These are phyloP conservation scores for Parastagonospora avenae DNA, from an alignment of 2,329 filamentous ascomycete genomes.

Conservation along the genomic window DNA sequence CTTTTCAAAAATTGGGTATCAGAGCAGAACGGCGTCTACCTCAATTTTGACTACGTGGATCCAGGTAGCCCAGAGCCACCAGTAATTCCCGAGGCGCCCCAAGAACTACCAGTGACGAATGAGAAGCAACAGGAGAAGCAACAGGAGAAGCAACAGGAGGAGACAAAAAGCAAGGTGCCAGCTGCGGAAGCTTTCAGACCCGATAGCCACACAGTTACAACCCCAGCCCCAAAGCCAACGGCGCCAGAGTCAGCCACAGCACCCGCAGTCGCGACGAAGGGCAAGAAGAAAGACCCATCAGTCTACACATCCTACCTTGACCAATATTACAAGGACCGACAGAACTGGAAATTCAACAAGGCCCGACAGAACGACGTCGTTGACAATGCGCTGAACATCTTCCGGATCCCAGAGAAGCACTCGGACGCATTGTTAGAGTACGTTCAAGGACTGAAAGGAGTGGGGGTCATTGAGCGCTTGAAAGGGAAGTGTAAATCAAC, in stretches of 20 bases:
- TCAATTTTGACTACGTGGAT: conserved; percentile 17
- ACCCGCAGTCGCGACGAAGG: conserved; percentile 11
- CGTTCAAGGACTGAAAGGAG: conserved; percentile 77
- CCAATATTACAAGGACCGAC: conserved; percentile 72
- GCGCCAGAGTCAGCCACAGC: background rate
- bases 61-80: conserved; percentile 4
- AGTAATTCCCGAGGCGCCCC: background rate
- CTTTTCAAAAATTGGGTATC: conserved; percentile 58
- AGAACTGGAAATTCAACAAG: conserved; percentile 95
- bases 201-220: background rate
- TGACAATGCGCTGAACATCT: conserved; percentile 77
- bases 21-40: conserved; percentile 36
- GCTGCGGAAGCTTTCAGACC: conserved; percentile 1
- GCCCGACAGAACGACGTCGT: conserved; percentile 84
- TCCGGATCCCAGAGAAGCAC: conserved; percentile 72
- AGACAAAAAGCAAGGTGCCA: conserved; percentile 17
- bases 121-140: conserved; percentile 6
- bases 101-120: no score
- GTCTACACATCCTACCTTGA: conserved; percentile 77
- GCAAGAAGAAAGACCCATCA: conserved; percentile 57
- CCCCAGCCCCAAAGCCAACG: background rate
- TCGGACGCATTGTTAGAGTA: conserved; percentile 75
- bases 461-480: conserved; percentile 69
- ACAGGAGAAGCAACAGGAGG: conserved; percentile 14
- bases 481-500: conserved; percentile 68